A percentile compares a stretch with the other conserved stretches of the same genome.
phyloP scores from a whole-genome alignment of 495 filamentous ascomycete genomes.

The Xylaria castorea region DNA sequence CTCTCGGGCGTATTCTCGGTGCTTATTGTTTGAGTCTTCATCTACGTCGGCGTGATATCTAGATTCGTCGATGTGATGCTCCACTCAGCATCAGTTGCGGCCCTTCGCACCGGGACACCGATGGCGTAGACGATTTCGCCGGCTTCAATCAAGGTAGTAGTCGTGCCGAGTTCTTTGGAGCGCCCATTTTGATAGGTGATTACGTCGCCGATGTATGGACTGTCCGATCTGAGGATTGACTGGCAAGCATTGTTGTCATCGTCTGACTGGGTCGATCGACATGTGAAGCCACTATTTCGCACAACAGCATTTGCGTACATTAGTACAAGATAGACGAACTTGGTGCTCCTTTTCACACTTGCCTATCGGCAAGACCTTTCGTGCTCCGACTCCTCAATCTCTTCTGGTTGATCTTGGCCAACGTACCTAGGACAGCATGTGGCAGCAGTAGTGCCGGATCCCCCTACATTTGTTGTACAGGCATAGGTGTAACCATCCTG shows the following conservation, averaged over 20 bases:
- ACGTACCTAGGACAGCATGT: slow-evolving; percentile 20
- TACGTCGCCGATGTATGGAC: neutral
- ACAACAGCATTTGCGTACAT: neutral
- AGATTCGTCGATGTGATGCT: neutral
- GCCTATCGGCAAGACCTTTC: neutral
- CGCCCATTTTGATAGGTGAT: neutral
- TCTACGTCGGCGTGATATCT: neutral
- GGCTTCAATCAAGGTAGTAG: neutral
- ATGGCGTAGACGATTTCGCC: neutral
- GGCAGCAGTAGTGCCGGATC: neutral
- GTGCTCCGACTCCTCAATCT: neutral
- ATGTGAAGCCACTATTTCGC: slow-evolving; percentile 13
- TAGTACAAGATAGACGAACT: neutral
- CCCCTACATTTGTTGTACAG: neutral
- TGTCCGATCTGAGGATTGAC: neutral
- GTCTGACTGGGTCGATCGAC: neutral
- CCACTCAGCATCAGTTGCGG: slow-evolving; percentile 1
- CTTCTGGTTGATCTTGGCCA: neutral
- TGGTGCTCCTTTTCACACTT: neutral
- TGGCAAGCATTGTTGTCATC: slow-evolving; percentile 1
- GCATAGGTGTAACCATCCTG: slow-evolving; percentile 8
- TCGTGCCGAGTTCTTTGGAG: neutral
- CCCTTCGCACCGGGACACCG: slow-evolving; percentile 1
- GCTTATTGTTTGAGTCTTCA: neutral
- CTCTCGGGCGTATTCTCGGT: slow-evolving; percentile 1